Conservation (phyloP, 495 filamentous ascomycete genomes). For the Penicillium bovifimosum region DNA sequence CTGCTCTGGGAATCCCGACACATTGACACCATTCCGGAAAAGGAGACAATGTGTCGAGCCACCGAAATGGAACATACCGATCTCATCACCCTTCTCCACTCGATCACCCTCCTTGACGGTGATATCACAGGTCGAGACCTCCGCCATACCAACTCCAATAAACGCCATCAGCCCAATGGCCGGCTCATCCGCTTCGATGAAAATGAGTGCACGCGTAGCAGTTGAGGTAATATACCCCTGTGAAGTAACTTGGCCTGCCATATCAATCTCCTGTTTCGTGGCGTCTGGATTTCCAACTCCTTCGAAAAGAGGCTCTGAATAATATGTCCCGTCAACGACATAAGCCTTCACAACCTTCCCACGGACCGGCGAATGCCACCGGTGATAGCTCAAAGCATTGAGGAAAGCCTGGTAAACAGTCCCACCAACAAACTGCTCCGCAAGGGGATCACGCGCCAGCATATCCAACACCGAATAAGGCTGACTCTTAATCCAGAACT, state of each 20-base stretch:
- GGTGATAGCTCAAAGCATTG: slow-evolving; percentile 60
- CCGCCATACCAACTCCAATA: slow-evolving; percentile 64
- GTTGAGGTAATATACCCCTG: slow-evolving; percentile 57
- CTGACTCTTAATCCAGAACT: slow-evolving; percentile 67
- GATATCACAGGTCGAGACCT: slow-evolving; percentile 65
- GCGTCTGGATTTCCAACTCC: slow-evolving; percentile 37
- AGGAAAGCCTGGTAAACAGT: slow-evolving; percentile 67
- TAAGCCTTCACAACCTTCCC: slow-evolving; percentile 53
- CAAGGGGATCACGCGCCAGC: slow-evolving; percentile 48
- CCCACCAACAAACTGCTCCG: slow-evolving; percentile 50
- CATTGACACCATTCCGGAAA: slow-evolving; percentile 38
- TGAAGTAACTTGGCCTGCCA: slow-evolving; percentile 56
- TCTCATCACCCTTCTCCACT: slow-evolving; percentile 58
- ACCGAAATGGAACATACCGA: slow-evolving; percentile 73
- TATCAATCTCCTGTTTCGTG: slow-evolving; percentile 48
- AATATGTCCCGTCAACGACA: slow-evolving; percentile 62
- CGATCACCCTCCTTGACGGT: slow-evolving; percentile 55
- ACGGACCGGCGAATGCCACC: slow-evolving; percentile 62
- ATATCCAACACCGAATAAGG: slow-evolving; percentile 61
- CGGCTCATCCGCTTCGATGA: slow-evolving; percentile 62
- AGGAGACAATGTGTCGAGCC: slow-evolving; percentile 60
- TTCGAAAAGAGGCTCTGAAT: slow-evolving; percentile 54
- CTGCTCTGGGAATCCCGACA: slow-evolving; percentile 45
- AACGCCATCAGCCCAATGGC: slow-evolving; percentile 63
- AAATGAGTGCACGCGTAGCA: slow-evolving; percentile 57